phyloP scores from a whole-genome alignment of 495 filamentous ascomycete species.

The Pyronema omphalodes region DNA sequence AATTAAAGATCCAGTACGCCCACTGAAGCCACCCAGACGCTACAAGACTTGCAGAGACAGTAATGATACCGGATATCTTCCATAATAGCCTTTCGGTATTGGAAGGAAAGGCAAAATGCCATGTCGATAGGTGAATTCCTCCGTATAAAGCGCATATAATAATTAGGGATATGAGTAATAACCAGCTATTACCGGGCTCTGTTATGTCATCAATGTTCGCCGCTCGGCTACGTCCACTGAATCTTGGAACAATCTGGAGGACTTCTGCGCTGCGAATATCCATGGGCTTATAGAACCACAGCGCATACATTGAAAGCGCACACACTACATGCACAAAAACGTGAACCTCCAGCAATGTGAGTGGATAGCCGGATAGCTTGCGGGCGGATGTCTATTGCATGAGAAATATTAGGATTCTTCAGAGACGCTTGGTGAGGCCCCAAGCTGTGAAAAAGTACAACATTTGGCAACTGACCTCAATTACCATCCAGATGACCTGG shows the following conservation, averaged over 20 bases:
- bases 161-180: too few species aligned
- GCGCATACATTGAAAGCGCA: slow-evolving; percentile 8
- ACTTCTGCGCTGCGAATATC: background rate
- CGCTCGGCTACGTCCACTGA: background rate
- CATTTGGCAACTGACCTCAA: background rate
- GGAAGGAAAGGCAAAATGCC: background rate
- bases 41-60: background rate
- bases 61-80: background rate
- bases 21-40: background rate
- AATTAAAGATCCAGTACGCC: too few species aligned
- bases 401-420: slow-evolving; percentile 1
- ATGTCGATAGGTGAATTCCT: background rate
- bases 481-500: background rate
- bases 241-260: background rate
- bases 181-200: too few species aligned
- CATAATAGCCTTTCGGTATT: background rate
- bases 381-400: slow-evolving; percentile 5
- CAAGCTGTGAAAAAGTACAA: background rate
- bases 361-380: slow-evolving; percentile 4
- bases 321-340: slow-evolving; percentile 13
- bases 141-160: background rate
- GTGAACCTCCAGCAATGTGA: slow-evolving; percentile 14
- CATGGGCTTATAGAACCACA: slow-evolving; percentile 13
- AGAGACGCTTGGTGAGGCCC: too few species aligned
- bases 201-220: background rate